phyloP scores from a whole-genome alignment of 2,329 filamentous ascomycete species.

The Monosporascus ibericus region DNA sequence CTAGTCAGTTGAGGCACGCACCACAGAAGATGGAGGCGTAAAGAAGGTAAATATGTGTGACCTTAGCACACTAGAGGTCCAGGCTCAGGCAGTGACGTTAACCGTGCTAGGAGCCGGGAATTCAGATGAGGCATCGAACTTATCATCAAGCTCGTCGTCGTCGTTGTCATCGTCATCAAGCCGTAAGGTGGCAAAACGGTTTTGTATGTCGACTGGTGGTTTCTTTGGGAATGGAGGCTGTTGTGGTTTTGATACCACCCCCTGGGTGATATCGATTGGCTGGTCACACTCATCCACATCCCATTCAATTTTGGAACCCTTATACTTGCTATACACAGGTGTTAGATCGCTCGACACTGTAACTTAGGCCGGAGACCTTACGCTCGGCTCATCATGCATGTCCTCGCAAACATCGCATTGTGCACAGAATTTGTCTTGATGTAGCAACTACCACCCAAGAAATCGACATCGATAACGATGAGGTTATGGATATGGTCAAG shows the following conservation, averaged over 20 bases:
- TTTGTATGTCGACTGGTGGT: conserved; percentile 8
- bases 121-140: conserved; percentile 25
- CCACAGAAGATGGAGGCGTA: not conserved
- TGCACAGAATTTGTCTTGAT: conserved; percentile 74
- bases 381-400: conserved; percentile 66
- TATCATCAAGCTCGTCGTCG: conserved; percentile 24
- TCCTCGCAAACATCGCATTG: conserved; percentile 68
- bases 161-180: conserved; percentile 24
- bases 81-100: conserved; percentile 13
- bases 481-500: conserved; percentile 80
- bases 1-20: not conserved
- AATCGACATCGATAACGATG: conserved; percentile 59
- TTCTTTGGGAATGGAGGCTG: conserved; percentile 6
- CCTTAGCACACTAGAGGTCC: not conserved
- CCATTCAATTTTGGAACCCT: conserved; percentile 64
- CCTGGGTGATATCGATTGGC: conserved; percentile 37
- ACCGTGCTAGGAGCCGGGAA: conserved; percentile 22
- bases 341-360: conserved; percentile 10
- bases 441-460: conserved; percentile 53
- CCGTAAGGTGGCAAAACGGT: conserved; percentile 23
- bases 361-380: conserved; percentile 26
- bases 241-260: conserved; percentile 8
- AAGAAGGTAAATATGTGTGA: not conserved
- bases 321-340: conserved; percentile 53
- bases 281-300: conserved; percentile 66